Conservation (phyloP, 2,329 filamentous ascomycete genomes). For the Ceratocystis albifundus region DNA sequence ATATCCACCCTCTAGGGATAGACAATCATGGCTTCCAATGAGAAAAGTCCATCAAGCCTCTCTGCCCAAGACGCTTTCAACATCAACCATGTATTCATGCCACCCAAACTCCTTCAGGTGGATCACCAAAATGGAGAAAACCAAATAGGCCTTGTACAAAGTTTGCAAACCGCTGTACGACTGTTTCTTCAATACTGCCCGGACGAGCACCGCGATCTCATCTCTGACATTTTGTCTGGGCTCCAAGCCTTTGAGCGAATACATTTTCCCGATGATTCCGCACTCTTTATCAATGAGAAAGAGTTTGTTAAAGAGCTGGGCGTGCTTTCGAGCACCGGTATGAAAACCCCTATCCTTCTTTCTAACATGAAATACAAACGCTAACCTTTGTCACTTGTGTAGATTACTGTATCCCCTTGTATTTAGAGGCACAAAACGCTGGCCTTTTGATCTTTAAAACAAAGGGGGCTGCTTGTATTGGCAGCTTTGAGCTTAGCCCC, state of each 20-base stretch:
- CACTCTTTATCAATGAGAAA: background rate
- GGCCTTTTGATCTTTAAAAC: conserved; percentile 27
- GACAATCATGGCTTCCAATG: too few relatives aligned
- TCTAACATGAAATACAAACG: too few relatives aligned
- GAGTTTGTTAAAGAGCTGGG: background rate
- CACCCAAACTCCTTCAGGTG: too few relatives aligned
- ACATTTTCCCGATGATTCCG: background rate
- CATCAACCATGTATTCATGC: background rate
- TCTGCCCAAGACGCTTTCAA: background rate
- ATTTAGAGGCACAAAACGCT: conserved; percentile 31
- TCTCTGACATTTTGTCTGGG: background rate
- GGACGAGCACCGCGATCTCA: background rate
- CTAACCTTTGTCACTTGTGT: background rate
- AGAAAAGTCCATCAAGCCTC: too few relatives aligned
- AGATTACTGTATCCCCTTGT: conserved; percentile 26
- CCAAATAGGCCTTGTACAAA: background rate
- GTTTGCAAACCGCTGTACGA: background rate
- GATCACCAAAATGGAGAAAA: background rate
- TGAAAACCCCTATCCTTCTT: too few relatives aligned
- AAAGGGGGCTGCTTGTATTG: background rate
- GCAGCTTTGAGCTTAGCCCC: conserved; percentile 30
- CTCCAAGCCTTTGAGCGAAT: background rate
- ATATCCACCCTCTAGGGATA: too few relatives aligned
- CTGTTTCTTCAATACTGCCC: background rate
- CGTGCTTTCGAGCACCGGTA: conserved; percentile 1